Base-by-base conservation (phyloP, 1,284 basidiomycete genomes). In the Coriolopsis trogii region DNA sequence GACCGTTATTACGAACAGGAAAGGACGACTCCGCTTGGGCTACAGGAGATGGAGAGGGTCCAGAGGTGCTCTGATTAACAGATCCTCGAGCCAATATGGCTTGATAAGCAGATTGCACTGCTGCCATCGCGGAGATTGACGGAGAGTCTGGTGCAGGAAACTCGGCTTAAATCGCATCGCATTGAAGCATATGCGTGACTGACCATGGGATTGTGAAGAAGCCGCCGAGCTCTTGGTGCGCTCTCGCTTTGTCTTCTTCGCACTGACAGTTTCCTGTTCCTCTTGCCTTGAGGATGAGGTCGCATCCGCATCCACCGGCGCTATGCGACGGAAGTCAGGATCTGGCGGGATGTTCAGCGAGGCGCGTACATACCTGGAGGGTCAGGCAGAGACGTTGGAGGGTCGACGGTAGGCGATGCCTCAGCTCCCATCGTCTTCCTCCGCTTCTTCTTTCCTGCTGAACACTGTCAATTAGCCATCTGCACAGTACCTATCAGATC, bases 1-100 rank as follows among this genome's bases (percentile, higher is more conserved):
- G 36, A 38, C 56, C 53, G 13, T 52, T 42, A 34, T 60, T 60
- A 15, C 46, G 49, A 18, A 18, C 36, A 3, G 54, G 39, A 1
- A 48, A 33, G 9, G 42, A 25, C 8, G 44, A 18, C 21, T 49
- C 38, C 9, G 49, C 12, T 23, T 23, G 13, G 4, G 37, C 26
- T 9, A 21, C 26, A n/a, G 51, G 28, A 3, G 40, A 16, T 30
- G 46, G 6, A 6, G 48, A 4, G 10, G 30, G 10, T 9, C 16
- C 37, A 30, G 34, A 8, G 12, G 6, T 23, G 31, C 33, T 41
- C 9, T 40, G 18, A n/a, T n/a, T n/a, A 23, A 39, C 13, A 7
- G 20, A 15, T 10, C 29, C 48, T 20, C 53, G 50, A 8, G 56
- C 53, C 34, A 59, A n/a, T 4, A 55, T 36, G 0, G 55, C 51